Conservation (phyloP, 1,284 basidiomycete genomes). For the Schizophyllum commune region DNA sequence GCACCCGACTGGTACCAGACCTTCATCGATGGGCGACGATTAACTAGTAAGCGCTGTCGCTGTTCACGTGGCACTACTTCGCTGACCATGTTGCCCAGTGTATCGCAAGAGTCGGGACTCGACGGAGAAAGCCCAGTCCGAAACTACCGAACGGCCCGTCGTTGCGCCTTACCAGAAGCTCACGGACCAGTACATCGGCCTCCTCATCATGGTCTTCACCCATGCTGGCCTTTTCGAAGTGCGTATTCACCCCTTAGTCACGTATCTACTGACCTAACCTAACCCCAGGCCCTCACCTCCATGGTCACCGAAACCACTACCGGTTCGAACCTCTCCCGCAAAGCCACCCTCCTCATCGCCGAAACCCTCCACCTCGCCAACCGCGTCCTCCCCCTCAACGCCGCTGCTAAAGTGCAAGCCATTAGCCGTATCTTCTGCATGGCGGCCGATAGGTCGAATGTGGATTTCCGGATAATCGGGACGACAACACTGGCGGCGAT, state of each 20-base stretch:
- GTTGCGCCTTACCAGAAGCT: conserved; percentile 62
- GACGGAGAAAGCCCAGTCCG: conserved; percentile 22
- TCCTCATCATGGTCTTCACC: conserved; percentile 83
- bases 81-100: conserved; percentile 35
- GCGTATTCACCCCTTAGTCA: conserved; percentile 16
- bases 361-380: conserved; percentile 88
- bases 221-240: conserved; percentile 88
- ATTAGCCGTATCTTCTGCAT: conserved; percentile 83
- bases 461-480: conserved; percentile 75
- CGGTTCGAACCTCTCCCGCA: conserved; percentile 67
- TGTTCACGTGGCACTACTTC: not conserved
- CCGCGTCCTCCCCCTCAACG: conserved; percentile 75
- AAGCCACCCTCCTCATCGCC: conserved; percentile 89
- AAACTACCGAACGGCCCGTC: conserved; percentile 33
- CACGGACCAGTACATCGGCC: conserved; percentile 88
- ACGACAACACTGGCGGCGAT: conserved; percentile 83
- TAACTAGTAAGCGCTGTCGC: conserved; percentile 60
- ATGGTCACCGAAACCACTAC: conserved; percentile 76
- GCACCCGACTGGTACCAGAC: conserved; percentile 86
- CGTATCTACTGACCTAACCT: not conserved
- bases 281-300: conserved; percentile 64
- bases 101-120: conserved; percentile 52
- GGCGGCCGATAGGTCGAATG: conserved; percentile 69
- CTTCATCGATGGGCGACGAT: conserved; percentile 78
- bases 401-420: conserved; percentile 78